These are phyloP conservation scores for Biscutella laevigata DNA, from an alignment of 441 rosid genomes.

Conservation along the genomic window DNA sequence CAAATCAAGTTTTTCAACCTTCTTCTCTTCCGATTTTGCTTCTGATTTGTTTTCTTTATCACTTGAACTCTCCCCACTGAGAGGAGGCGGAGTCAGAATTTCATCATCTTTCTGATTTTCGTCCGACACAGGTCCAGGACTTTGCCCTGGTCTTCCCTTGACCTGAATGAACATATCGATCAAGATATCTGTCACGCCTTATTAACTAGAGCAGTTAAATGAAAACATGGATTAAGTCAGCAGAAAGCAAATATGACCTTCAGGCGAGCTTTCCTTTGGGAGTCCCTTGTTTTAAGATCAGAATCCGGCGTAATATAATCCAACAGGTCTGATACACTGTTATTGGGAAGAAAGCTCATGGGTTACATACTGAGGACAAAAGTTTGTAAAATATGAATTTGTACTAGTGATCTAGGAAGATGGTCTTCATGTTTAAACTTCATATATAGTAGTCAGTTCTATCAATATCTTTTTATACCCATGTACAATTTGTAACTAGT, in stretches of 20 bases:
- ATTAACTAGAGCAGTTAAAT: constrained; percentile 7
- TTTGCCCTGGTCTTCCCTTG: constrained; percentile 62
- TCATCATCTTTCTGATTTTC: constrained; percentile 70
- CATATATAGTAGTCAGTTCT: constrained; percentile 9
- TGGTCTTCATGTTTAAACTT: constrained; percentile 12
- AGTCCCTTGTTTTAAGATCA: constrained; percentile 58
- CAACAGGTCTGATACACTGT: constrained; percentile 81
- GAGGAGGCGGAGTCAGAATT: constrained; percentile 29
- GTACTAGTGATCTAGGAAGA: constrained; percentile 12
- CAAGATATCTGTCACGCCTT: constrained; percentile 15
- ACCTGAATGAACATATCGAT: constrained; percentile 37
- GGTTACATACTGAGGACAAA: constrained; percentile 24
- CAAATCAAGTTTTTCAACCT: constrained; percentile 43
- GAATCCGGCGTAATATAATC: constrained; percentile 72
- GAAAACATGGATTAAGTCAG: constrained; percentile 4
- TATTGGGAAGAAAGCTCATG: constrained; percentile 20
- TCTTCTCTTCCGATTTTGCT: constrained; percentile 39
- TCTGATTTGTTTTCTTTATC: constrained; percentile 66
- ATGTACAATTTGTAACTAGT: constrained; percentile 5
- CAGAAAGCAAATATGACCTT: constrained; percentile 37
- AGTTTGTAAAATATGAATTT: constrained; percentile 10
- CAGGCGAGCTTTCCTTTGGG: constrained; percentile 66
- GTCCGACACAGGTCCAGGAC: constrained; percentile 43
- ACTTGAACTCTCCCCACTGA: constrained; percentile 37
- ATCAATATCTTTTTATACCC: background rate